phyloP scores from a whole-genome alignment of 225 moss, liverwort and hornwort genomes.

The Antitrichia curtipendula region DNA sequence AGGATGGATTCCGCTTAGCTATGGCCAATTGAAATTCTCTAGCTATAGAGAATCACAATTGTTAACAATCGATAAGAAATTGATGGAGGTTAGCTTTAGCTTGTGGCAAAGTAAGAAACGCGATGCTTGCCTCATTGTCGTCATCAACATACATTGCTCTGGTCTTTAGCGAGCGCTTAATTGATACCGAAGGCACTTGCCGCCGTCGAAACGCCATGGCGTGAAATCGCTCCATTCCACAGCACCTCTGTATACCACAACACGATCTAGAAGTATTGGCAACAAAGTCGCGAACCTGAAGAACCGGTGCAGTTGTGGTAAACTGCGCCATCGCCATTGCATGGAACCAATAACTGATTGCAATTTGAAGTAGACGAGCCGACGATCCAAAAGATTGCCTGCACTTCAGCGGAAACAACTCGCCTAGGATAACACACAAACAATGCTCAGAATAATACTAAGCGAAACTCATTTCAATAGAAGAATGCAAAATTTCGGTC shows the following conservation, averaged over 20 bases:
- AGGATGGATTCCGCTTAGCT: background rate
- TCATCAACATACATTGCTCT: slow-evolving; percentile 68
- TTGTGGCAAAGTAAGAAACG: background rate
- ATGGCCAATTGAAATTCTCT: background rate
- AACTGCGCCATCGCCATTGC: slow-evolving; percentile 12
- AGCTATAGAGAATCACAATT: background rate
- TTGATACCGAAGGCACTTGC: background rate
- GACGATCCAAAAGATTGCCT: background rate
- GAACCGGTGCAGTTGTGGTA: background rate
- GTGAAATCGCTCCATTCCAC: background rate
- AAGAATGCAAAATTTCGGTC: background rate
- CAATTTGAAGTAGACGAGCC: background rate
- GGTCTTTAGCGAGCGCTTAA: background rate
- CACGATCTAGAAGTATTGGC: background rate
- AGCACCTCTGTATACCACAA: background rate
- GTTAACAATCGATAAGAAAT: background rate
- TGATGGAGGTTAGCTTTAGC: background rate
- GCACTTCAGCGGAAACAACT: background rate
- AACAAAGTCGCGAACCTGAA: slow-evolving; percentile 12
- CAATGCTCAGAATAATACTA: background rate
- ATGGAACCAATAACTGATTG: background rate
- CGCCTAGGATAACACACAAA: background rate
- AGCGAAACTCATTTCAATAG: background rate
- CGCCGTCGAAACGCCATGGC: background rate
- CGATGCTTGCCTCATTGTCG: slow-evolving; percentile 51